These are phyloP conservation scores for Recurvomyces mirabilis DNA, from an alignment of 495 filamentous ascomycete species.

Conservation along the genomic window DNA sequence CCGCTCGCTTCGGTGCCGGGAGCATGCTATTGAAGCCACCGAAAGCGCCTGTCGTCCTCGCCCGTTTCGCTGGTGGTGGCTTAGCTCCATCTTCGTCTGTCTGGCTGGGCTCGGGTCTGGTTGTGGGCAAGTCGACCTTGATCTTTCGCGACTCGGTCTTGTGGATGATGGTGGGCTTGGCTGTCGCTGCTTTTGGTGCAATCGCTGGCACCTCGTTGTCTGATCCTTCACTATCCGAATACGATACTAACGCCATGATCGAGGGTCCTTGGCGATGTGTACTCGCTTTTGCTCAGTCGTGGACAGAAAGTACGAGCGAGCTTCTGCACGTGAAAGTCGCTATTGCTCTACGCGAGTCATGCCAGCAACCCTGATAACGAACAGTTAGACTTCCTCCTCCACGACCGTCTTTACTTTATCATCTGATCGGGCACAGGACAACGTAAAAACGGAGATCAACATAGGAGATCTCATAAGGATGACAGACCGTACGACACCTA, in stretches of 20 bases:
- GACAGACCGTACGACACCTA: too few relatives aligned
- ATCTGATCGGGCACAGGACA: too few relatives aligned
- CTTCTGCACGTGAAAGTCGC: too few relatives aligned
- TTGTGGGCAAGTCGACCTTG: constrained; percentile 55
- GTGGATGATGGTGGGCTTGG: constrained; percentile 43
- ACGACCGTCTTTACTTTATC: too few relatives aligned
- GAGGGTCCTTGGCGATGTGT: neutral
- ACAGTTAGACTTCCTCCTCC: too few relatives aligned
- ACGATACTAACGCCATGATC: constrained; percentile 30
- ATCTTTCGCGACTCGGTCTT: constrained; percentile 75
- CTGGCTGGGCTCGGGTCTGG: constrained; percentile 32
- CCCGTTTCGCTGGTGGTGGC: constrained; percentile 62
- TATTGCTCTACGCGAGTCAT: too few relatives aligned
- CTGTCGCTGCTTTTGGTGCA: constrained; percentile 33
- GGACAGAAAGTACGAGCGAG: too few relatives aligned
- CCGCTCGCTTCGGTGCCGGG: constrained; percentile 66
- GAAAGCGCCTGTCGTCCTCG: constrained; percentile 44
- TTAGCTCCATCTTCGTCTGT: constrained; percentile 34
- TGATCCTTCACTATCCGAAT: constrained; percentile 67
- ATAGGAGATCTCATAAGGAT: too few relatives aligned
- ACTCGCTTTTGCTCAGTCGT: neutral
- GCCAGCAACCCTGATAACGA: too few relatives aligned
- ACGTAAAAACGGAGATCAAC: too few relatives aligned
- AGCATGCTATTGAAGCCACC: constrained; percentile 76
- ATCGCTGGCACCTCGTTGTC: constrained; percentile 37